A percentile compares a stretch with the other conserved stretches of the same genome.
Evolutionary conservation across 352 stramenopile genomes (phyloP).

Genomic region (Phytophthora europaea): DNA sequence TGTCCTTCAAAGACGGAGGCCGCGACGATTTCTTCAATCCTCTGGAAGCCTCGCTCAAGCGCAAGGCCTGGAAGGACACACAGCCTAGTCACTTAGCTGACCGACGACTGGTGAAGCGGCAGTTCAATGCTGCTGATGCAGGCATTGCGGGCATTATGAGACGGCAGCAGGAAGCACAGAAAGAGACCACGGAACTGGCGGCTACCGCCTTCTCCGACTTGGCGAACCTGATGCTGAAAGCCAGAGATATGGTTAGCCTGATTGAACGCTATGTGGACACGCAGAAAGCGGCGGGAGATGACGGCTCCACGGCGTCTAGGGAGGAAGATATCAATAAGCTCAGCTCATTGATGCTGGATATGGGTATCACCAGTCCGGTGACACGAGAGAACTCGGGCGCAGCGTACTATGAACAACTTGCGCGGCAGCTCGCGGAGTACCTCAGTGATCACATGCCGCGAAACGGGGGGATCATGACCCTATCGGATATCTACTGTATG

Average conservation of each 20-base stretch:
- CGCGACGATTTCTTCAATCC: constrained; percentile 89
- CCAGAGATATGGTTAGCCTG: constrained; percentile 92
- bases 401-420: constrained; percentile 93
- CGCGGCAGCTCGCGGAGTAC: constrained; percentile 92
- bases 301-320: constrained; percentile 25
- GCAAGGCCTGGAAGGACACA: constrained; percentile 82
- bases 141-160: constrained; percentile 87
- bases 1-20: constrained; percentile 90
- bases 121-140: constrained; percentile 82
- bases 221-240: constrained; percentile 91
- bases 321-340: constrained; percentile 84
- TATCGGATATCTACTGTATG: constrained; percentile 99
- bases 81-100: constrained; percentile 81
- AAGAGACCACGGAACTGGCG: constrained; percentile 82
- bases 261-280: constrained; percentile 93
- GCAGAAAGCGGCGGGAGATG: constrained; percentile 60
- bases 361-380: constrained; percentile 94
- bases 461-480: constrained; percentile 97
- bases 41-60: constrained; percentile 68
- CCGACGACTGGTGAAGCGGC: constrained; percentile 76
- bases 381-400: constrained; percentile 91
- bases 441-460: constrained; percentile 82
- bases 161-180: constrained; percentile 82
- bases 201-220: constrained; percentile 92
- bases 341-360: constrained; percentile 91